Evolutionary conservation across 768 basidiomycete species (phyloP).

Genomic region (Collybiopsis luxurians): DNA sequence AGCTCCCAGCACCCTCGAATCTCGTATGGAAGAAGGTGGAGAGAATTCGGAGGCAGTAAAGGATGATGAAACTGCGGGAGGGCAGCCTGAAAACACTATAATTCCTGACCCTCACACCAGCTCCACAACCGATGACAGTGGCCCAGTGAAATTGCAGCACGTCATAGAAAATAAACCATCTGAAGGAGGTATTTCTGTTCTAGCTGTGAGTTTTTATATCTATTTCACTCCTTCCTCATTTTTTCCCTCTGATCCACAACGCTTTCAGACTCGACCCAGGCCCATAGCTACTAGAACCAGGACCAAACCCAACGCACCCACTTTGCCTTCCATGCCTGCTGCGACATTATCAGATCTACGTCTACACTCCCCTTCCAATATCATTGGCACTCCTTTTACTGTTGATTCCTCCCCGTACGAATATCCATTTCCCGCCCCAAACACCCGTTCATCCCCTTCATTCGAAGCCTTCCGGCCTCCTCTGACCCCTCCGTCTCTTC

Average conservation of each 20-base stretch:
- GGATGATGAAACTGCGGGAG: background rate
- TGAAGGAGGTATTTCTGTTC: too few species aligned
- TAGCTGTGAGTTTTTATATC: background rate
- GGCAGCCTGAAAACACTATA: background rate
- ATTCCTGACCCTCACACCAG: background rate
- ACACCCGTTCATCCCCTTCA: background rate
- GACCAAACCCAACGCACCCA: background rate
- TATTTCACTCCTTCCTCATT: background rate
- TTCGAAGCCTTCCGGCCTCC: background rate
- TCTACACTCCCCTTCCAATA: constrained; percentile 5
- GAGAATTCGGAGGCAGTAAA: background rate
- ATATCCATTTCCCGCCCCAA: constrained; percentile 2
- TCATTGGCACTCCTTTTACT: constrained; percentile 6
- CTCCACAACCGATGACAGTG: background rate
- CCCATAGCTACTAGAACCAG: background rate
- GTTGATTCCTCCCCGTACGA: background rate
- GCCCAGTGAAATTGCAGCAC: background rate
- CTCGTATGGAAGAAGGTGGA: background rate
- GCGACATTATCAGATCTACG: background rate
- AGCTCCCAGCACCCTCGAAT: background rate
- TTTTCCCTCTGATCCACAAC: background rate
- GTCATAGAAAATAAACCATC: background rate
- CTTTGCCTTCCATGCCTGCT: background rate
- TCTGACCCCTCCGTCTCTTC: background rate
- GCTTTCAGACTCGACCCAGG: background rate